Evolutionary conservation across 352 stramenopile genomes (phyloP).

Genomic region (Pythium phragmitis): DNA sequence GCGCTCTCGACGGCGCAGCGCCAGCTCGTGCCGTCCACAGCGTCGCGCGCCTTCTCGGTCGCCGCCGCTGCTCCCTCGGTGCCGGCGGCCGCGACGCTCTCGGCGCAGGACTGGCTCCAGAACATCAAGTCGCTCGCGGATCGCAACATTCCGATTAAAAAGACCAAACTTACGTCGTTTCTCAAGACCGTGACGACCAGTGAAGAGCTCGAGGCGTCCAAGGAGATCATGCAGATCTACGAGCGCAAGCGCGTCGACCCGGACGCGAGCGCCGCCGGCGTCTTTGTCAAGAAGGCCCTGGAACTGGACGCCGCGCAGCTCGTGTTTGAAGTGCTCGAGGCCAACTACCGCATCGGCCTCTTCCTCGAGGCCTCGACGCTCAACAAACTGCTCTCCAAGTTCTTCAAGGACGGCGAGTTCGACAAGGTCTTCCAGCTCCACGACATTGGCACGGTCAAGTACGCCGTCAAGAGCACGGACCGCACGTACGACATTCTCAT

Average conservation of each 20-base stretch:
- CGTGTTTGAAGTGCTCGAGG: conserved; percentile 74
- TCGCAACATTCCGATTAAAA: conserved; percentile 81
- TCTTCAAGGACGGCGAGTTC: conserved; percentile 74
- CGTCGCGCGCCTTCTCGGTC: conserved; percentile 36
- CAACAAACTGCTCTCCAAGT: conserved; percentile 84
- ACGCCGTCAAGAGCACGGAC: conserved; percentile 82
- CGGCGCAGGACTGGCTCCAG: conserved; percentile 76
- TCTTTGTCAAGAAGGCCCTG: conserved; percentile 85
- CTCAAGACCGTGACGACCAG: conserved; percentile 81
- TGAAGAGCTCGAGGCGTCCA: conserved; percentile 73
- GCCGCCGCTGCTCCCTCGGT: conserved; percentile 7
- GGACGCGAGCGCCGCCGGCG: conserved; percentile 65
- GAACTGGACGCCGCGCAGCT: conserved; percentile 71
- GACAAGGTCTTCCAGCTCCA: conserved; percentile 80
- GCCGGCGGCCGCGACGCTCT: conserved; percentile 30
- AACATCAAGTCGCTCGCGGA: conserved; percentile 72
- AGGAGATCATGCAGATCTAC: conserved; percentile 89
- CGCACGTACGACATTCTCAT: conserved; percentile 86
- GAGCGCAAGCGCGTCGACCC: conserved; percentile 83
- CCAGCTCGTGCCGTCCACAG: conserved; percentile 33
- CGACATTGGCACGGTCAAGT: conserved; percentile 73
- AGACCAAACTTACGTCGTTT: conserved; percentile 82
- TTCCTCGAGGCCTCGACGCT: conserved; percentile 80
- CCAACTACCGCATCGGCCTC: conserved; percentile 81
- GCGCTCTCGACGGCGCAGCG: conserved; percentile 54